Evolutionary conservation across 1,284 basidiomycete species (phyloP).

Genomic region (Sparassis latifolia): DNA sequence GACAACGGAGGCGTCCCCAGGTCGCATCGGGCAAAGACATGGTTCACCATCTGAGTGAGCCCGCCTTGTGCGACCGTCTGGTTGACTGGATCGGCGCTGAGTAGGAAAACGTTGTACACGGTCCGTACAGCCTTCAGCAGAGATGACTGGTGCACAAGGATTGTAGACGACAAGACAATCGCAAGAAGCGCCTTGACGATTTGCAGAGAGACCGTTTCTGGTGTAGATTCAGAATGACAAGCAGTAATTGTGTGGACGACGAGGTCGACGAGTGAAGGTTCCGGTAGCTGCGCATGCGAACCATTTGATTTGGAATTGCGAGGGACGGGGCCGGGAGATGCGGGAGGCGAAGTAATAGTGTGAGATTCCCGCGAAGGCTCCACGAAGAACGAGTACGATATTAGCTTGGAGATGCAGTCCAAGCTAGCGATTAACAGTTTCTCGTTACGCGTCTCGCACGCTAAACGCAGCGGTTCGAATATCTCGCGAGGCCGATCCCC

Average conservation of each 20-base stretch:
- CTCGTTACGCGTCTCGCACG: slow-evolving; percentile 89
- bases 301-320: slow-evolving; percentile 36
- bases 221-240: slow-evolving; percentile 83
- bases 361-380: slow-evolving; percentile 46
- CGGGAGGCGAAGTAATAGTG: slow-evolving; percentile 55
- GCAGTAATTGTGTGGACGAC: slow-evolving; percentile 92
- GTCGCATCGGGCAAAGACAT: slow-evolving; percentile 81
- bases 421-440: slow-evolving; percentile 92
- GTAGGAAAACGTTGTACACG: slow-evolving; percentile 93
- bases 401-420: slow-evolving; percentile 93
- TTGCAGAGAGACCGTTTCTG: slow-evolving; percentile 87
- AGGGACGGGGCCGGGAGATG: slow-evolving; percentile 52
- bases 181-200: slow-evolving; percentile 92
- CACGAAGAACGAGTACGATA: slow-evolving; percentile 92
- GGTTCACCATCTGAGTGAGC: slow-evolving; percentile 94
- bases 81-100: slow-evolving; percentile 85
- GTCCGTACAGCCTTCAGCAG: slow-evolving; percentile 92
- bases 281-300: slow-evolving; percentile 46
- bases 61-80: slow-evolving; percentile 97
- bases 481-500: slow-evolving; percentile 77
- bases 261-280: slow-evolving; percentile 78
- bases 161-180: slow-evolving; percentile 79
- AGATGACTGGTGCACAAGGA: slow-evolving; percentile 89
- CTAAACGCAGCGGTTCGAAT: slow-evolving; percentile 87
- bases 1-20: slow-evolving; percentile 17